Conservation (phyloP, 768 basidiomycete species). For the Phaeolepiota aurea region DNA sequence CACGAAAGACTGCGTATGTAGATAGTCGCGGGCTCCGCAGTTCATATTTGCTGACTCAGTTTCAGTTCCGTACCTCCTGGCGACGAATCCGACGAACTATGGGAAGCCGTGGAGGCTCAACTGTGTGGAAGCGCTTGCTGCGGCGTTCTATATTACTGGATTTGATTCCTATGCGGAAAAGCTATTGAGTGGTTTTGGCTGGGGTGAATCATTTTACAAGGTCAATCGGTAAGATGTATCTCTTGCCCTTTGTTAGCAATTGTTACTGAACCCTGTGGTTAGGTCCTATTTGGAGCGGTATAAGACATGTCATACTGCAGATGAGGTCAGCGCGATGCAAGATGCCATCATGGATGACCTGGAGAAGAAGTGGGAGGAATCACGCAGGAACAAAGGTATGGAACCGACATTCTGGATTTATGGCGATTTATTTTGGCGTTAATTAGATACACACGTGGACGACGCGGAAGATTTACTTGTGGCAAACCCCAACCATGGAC, state of each 20-base stretch:
- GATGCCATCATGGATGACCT: slow-evolving; percentile 64
- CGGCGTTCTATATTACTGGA: slow-evolving; percentile 90
- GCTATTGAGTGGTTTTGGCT: slow-evolving; percentile 76
- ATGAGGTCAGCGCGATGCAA: slow-evolving; percentile 53
- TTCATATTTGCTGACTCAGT: neutral
- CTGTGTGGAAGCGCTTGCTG: slow-evolving; percentile 91
- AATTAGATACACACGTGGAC: slow-evolving; percentile 10
- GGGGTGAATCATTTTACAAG: slow-evolving; percentile 83
- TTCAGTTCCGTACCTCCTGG: slow-evolving; percentile 91
- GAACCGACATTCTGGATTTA: neutral
- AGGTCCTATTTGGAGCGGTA: slow-evolving; percentile 71
- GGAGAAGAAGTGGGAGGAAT: slow-evolving; percentile 50
- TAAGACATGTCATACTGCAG: slow-evolving; percentile 55
- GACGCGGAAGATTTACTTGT: slow-evolving; percentile 49
- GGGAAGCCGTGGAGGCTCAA: slow-evolving; percentile 96
- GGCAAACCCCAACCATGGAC: slow-evolving; percentile 57
- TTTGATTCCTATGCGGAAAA: slow-evolving; percentile 75
- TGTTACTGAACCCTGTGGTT: neutral
- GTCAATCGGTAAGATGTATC: slow-evolving; percentile 57
- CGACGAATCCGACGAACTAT: slow-evolving; percentile 96
- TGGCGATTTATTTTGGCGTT: no score
- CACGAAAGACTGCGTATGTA: slow-evolving; percentile 82
- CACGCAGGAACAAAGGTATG: slow-evolving; percentile 43
- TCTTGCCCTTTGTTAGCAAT: slow-evolving; percentile 11
- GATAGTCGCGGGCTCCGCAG: neutral